Percentiles rank a stretch among this genome's conserved stretches.
phyloP scores from a whole-genome alignment of 306 rosid genomes.

The Adenanthera pavonina region DNA sequence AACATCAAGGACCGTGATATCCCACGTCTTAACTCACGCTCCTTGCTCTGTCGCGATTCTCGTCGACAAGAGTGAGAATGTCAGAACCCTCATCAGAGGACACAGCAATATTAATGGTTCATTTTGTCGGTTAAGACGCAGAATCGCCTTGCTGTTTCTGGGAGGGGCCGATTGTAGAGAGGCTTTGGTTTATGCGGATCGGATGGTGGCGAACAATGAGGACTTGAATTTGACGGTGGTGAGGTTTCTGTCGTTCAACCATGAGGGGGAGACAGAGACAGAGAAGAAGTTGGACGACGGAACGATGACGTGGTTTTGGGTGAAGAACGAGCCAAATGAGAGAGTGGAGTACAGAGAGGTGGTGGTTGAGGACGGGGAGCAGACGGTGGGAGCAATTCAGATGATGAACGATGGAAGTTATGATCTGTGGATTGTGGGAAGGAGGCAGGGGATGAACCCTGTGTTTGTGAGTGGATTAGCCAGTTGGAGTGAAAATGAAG shows the following conservation, averaged over 20 bases:
- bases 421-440: slow-evolving; percentile 79
- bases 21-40: slow-evolving; percentile 55
- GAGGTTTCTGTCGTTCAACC: slow-evolving; percentile 58
- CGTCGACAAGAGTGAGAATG: slow-evolving; percentile 55
- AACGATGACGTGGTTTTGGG: slow-evolving; percentile 84
- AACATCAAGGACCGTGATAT: background rate
- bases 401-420: slow-evolving; percentile 50
- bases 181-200: slow-evolving; percentile 76
- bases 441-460: slow-evolving; percentile 79
- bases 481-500: slow-evolving; percentile 67
- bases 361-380: slow-evolving; percentile 67
- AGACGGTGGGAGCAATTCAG: slow-evolving; percentile 62
- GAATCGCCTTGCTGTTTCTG: slow-evolving; percentile 55
- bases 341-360: slow-evolving; percentile 70
- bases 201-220: slow-evolving; percentile 46
- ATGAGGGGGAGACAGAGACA: slow-evolving; percentile 55
- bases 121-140: background rate
- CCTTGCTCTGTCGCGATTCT: slow-evolving; percentile 87
- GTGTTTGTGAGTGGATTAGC: slow-evolving; percentile 57
- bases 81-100: background rate
- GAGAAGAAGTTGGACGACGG: slow-evolving; percentile 96
- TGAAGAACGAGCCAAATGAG: slow-evolving; percentile 68
- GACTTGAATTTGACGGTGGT: slow-evolving; percentile 56
- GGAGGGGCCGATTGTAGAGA: slow-evolving; percentile 89
- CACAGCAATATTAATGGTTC: background rate